Evolutionary conservation across 352 stramenopile species (phyloP), one percentile per base, ranked within the genome.

Genomic region (Pythium brassicae): DNA sequence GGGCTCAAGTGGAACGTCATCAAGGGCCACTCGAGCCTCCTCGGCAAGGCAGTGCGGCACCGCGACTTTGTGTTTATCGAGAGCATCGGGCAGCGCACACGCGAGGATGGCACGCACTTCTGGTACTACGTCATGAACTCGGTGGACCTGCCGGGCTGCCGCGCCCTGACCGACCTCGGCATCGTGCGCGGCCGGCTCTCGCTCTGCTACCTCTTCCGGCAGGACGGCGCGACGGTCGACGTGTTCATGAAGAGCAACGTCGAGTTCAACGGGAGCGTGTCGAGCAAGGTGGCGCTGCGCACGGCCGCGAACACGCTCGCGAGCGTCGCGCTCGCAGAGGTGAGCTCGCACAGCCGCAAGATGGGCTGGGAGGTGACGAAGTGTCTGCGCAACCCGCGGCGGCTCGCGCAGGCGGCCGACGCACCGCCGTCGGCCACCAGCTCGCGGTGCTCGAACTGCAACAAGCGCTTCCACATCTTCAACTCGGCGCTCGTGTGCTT

Each of bases 41-140:
- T 69, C 7, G 55, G 75, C 37, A 19, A 62, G 50, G 14, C 69
- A 55, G 42, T 78, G 66, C 43, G 56, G 67, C 29, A 39, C 69
- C 62, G 76, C 19, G 80, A 87, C 49, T 44, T 85, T 23, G 64
- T 88, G 47, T 87, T 78, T 53, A 55, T 90, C 14, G 77, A 90
- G 50, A 69, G 70, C 10, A 73, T 69, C 35, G 80, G 80, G 0
- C 40, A 74, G 15, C 65, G 59, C 19, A 71, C 55, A 0, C 50
- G 66, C 22, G 32, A 61, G 7, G 74, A 62, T 22, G 74, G 74
- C 50, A 66, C 83, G 35, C 60, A 57, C 11, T 46, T 89, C 17
- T 76, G 80, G 34, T 88, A 83, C 61, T 73, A 71, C 17, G 66
- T 90, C 25, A 63, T 81, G 57, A 78, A 90, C 54, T 89, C 78